Evolutionary conservation across 208 protist species (phyloP).

Genomic region (Borovskyia barvae): DNA sequence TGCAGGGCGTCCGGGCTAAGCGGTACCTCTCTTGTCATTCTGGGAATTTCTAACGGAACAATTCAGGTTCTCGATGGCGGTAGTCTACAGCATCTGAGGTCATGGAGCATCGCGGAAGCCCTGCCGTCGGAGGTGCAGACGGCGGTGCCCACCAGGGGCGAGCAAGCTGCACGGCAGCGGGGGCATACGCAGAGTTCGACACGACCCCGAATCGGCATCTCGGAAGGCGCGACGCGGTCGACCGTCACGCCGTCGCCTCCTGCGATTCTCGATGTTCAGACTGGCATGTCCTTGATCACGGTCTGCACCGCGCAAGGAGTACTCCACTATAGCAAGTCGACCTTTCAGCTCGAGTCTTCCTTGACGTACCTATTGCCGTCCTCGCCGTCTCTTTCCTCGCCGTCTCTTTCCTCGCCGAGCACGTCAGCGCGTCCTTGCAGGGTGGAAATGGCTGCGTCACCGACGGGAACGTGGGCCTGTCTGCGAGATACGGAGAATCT

Average conservation of each 20-base stretch:
- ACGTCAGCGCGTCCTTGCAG: background rate
- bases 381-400: background rate
- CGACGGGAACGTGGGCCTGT: constrained; percentile 28
- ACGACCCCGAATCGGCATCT: background rate
- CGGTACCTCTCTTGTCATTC: constrained; percentile 42
- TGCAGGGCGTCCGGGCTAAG: constrained; percentile 34
- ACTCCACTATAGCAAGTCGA: constrained; percentile 13
- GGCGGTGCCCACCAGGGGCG: background rate
- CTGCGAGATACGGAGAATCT: background rate
- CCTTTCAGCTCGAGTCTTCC: constrained; percentile 5
- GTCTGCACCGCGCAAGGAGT: constrained; percentile 37
- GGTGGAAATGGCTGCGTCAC: constrained; percentile 4
- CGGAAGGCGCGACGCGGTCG: background rate
- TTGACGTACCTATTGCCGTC: constrained; percentile 8
- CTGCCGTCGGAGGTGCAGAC: background rate
- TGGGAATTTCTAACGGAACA: constrained; percentile 58
- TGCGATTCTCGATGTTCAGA: constrained; percentile 23
- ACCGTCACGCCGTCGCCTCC: background rate
- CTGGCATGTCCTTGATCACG: constrained; percentile 29
- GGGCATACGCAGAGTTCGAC: background rate
- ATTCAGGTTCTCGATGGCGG: constrained; percentile 61
- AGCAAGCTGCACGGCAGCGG: no score
- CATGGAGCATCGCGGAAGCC: constrained; percentile 6
- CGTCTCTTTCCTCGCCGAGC: background rate
- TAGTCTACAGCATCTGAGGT: constrained; percentile 27